phyloP scores from a whole-genome alignment of 108 stramenopile genomes.

The Nitzschia sp. region DNA sequence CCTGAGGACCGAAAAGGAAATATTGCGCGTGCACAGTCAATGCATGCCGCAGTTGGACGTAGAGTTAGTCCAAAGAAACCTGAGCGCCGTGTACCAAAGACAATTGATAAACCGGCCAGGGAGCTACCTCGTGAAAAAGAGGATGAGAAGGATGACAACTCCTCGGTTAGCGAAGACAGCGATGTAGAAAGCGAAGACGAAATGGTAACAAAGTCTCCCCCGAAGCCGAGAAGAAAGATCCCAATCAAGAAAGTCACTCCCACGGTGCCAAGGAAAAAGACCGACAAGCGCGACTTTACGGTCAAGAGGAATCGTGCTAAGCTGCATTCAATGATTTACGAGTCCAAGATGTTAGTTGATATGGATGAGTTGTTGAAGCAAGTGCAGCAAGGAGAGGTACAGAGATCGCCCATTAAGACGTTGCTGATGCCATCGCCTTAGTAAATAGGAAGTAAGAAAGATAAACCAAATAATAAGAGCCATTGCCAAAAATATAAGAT shows the following conservation, averaged over 20 bases:
- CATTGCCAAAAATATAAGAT: no score
- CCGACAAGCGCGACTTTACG: slow-evolving; percentile 33
- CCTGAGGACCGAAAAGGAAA: slow-evolving; percentile 8
- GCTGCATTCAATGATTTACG: slow-evolving; percentile 32
- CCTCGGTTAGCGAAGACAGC: slow-evolving; percentile 8
- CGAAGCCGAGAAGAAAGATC: background rate
- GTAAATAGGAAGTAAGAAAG: no score
- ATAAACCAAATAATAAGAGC: background rate
- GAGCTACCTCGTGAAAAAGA: background rate
- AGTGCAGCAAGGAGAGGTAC: slow-evolving; percentile 31
- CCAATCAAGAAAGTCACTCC: background rate
- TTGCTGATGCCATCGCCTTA: slow-evolving; percentile 26
- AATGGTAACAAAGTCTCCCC: background rate
- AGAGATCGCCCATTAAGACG: slow-evolving; percentile 25
- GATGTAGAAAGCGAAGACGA: slow-evolving; percentile 20
- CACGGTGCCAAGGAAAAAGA: slow-evolving; percentile 1
- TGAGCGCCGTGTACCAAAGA: slow-evolving; percentile 11
- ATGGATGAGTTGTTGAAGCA: slow-evolving; percentile 34
- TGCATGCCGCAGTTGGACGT: slow-evolving; percentile 15
- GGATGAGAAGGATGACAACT: background rate
- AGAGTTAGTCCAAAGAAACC: slow-evolving; percentile 16
- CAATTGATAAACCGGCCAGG: slow-evolving; percentile 2
- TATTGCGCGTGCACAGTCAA: slow-evolving; percentile 7
- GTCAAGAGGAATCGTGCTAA: slow-evolving; percentile 30
- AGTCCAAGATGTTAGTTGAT: slow-evolving; percentile 33